Evolutionary conservation across 441 rosid genomes (phyloP), one percentile per base, ranked within the genome.

Genomic region (Populus trichocarpa): DNA sequence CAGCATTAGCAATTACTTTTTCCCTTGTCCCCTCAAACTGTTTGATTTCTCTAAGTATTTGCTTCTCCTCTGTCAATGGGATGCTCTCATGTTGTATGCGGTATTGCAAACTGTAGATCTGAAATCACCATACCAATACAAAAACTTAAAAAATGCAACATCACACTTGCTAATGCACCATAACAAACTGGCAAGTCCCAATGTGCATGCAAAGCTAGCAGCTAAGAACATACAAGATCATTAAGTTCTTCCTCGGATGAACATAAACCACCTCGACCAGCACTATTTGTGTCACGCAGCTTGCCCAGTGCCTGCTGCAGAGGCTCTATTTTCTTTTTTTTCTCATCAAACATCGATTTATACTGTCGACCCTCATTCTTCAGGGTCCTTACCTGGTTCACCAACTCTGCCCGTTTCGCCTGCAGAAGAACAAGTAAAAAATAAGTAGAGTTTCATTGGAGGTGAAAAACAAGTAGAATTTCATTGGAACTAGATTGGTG

Each of bases 71-170:
- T 0, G 90, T 67, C 81, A 97, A 75, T 4, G 98, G 80, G 80
- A 93, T 93, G 87, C 99, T 95, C 80, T 95, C 98, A 66, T 97
- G 99, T 81, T 95, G 97, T 42, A 97, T 95, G 75, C 87, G 92
- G 76, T 91, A 97, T 40, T 93, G 87, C 83, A 85, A 89, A 82
- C 96, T 87, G 85, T 81, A 85, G 78, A 95, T 97, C 99, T 97
- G 87, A 80, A 87, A 81, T 74, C 67, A 83, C 61, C 74, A 77
- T 72, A 76, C 26, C 61, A 78, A 82, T 75, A 66, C 66, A 79
- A 75, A 13, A 28, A 67, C 35, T 81, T 67, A 70, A 75, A 46
- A 69, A 71, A 71, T 13, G 16, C 16, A 70, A 38, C 38, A 72
- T 61, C 28, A 46, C 22, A 23, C 25, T 25, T 38, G 80, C 53